Percentiles rank a stretch among this genome's conserved stretches.
Evolutionary conservation across 2,329 filamentous ascomycete species (phyloP).

Genomic region (Keithomyces neogunnii): DNA sequence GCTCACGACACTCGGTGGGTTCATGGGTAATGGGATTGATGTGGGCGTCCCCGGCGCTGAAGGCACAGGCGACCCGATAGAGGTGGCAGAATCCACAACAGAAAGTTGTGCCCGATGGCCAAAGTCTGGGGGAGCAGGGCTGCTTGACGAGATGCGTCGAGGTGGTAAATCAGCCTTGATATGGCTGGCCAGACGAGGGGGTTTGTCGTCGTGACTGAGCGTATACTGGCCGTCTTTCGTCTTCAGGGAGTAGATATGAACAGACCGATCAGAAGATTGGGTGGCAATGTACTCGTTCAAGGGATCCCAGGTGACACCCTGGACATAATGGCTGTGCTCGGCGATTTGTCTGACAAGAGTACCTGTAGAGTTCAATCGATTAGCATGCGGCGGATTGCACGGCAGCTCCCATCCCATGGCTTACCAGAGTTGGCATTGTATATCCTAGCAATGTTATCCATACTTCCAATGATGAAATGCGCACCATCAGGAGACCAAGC

Average conservation of each 20-base stretch:
- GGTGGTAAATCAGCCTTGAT: constrained; percentile 83
- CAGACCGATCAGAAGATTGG: constrained; percentile 94
- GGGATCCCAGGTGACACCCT: constrained; percentile 97
- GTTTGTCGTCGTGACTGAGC: constrained; percentile 55
- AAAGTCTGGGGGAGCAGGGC: constrained; percentile 82
- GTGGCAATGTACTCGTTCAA: constrained; percentile 97
- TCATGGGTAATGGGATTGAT: constrained; percentile 86
- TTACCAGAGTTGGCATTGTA: constrained; percentile 88
- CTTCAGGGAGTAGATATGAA: constrained; percentile 93
- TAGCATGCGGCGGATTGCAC: background rate
- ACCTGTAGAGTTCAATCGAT: constrained; percentile 23
- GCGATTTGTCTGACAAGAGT: constrained; percentile 82
- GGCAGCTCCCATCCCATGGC: constrained; percentile 13
- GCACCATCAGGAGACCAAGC: constrained; percentile 97
- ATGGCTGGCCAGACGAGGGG: constrained; percentile 73
- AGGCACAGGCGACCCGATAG: constrained; percentile 72
- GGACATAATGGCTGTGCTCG: constrained; percentile 96
- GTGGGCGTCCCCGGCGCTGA: constrained; percentile 93
- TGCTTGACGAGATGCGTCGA: constrained; percentile 81
- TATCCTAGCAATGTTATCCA: constrained; percentile 97
- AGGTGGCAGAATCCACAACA: constrained; percentile 39
- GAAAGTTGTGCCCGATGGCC: constrained; percentile 57
- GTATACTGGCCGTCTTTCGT: constrained; percentile 96
- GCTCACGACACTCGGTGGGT: constrained; percentile 79
- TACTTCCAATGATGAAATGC: constrained; percentile 97